Conservation (phyloP, 2,329 filamentous ascomycete species). For the Pseudonectria buxi region DNA sequence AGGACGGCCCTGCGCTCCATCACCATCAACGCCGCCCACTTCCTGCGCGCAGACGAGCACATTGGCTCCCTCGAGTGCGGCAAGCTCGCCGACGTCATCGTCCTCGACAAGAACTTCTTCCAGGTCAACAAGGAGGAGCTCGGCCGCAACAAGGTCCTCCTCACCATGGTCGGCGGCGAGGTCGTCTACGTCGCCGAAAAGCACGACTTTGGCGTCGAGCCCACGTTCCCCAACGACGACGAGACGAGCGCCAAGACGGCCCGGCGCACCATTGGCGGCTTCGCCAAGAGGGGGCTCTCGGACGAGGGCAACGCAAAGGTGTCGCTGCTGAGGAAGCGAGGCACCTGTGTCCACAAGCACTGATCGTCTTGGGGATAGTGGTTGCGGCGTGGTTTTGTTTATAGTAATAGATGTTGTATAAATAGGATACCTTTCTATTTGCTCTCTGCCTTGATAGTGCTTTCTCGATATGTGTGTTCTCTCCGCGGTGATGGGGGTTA, state of each 20-base stretch:
- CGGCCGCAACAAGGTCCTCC: constrained; percentile 16
- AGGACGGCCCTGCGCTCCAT: constrained; percentile 14
- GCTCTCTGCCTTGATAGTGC: too few species aligned
- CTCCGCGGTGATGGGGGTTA: too few species aligned
- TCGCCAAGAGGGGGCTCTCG: constrained; percentile 9
- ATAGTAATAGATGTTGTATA: too few species aligned
- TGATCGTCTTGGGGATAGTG: background rate
- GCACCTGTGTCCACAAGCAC: constrained; percentile 14
- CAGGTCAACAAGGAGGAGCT: constrained; percentile 17
- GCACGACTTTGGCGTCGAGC: constrained; percentile 14
- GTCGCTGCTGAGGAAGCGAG: constrained; percentile 13
- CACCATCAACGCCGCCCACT: constrained; percentile 17
- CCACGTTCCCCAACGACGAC: constrained; percentile 20
- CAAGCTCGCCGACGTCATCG: constrained; percentile 21
- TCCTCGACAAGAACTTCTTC: constrained; percentile 21
- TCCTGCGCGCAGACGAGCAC: constrained; percentile 18
- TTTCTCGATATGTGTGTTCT: too few species aligned
- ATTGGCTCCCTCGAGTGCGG: constrained; percentile 20
- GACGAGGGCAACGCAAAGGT: constrained; percentile 5
- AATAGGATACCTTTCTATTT: too few species aligned
- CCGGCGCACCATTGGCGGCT: constrained; percentile 14
- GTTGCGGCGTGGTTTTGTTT: too few species aligned
- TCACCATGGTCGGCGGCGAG: constrained; percentile 22
- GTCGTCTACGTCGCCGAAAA: constrained; percentile 20
- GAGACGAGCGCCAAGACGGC: constrained; percentile 7